Evolutionary conservation across 2,329 filamentous ascomycete genomes (phyloP), one percentile per base, ranked within the genome.

Genomic region (Colletotrichum acutatum): DNA sequence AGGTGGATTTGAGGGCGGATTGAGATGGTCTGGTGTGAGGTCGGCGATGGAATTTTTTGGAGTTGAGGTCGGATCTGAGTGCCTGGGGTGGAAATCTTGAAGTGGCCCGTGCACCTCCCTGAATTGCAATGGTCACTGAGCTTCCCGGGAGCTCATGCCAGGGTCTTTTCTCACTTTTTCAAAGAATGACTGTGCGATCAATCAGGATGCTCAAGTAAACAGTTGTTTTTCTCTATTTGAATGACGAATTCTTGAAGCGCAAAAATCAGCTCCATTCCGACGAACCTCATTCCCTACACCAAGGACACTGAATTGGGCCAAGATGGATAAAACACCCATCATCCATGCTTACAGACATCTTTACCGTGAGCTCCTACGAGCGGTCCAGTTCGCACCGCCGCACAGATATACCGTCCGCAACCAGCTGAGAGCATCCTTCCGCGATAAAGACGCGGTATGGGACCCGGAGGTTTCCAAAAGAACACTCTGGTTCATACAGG

Each of bases 331-430:
- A 49, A 49, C 16, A n/a, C 42, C 42, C 19, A 49, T 49, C 8
- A 22, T 92, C 52, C 86, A 88, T 76, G 90, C 92, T 59, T 97
- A 96, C 82, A 89, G 94, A 74, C 85, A 89, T 71, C 86, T 97
- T 42, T 92, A 93, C 79, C 90, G 92, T 65, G 86, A 86, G 7
- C 84, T 89, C 22, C 86, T 95, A n/a, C 89, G 87, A 34, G 94
- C 93, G 4, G 90, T 96, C 26, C 91, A 93, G 75, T 94, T 91
- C 83, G 89, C 93, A 16, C 88, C 89, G 74, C 94, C 93, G 19
- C 89, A 91, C 34, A 91, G 93, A 66, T 92, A 86, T 81, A 84
- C 89, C 4, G 85, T 90, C 19, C 89, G 90, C 70, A 86, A 91
- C 77, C 86, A 89, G 78, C 81, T 94, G 28, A 87, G 91, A 57